These are phyloP conservation scores for Diversispora epigaea DNA, from an alignment of 192 early-diverging fungal genomes.

Conservation along the genomic window DNA sequence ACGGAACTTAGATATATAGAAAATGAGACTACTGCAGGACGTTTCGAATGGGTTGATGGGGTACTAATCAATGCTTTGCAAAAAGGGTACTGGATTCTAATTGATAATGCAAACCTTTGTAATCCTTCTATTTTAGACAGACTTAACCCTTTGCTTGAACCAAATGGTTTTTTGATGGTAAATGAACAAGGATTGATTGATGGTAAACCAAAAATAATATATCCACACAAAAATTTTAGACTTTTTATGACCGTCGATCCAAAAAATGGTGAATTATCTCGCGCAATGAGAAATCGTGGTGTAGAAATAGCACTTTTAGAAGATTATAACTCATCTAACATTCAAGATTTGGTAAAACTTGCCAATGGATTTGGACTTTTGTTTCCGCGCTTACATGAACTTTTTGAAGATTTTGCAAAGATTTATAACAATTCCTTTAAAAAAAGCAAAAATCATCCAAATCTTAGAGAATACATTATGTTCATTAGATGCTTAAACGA, in stretches of 20 bases:
- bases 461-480: conserved; percentile 49
- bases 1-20: conserved; percentile 46
- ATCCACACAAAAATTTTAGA: conserved; percentile 86
- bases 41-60: conserved; percentile 98
- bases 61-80: conserved; percentile 86
- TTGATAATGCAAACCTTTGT: conserved; percentile 96
- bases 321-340: conserved; percentile 49
- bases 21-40: conserved; percentile 61
- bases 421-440: conserved; percentile 36
- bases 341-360: conserved; percentile 49
- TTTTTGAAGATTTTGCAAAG: conserved; percentile 46
- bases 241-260: conserved; percentile 97
- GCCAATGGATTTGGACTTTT: conserved; percentile 50
- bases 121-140: conserved; percentile 93
- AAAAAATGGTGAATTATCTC: conserved; percentile 85
- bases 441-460: conserved; percentile 37
- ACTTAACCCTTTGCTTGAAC: conserved; percentile 90
- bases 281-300: conserved; percentile 97
- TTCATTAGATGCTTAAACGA: conserved; percentile 49
- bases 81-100: conserved; percentile 88
- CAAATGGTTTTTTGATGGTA: conserved; percentile 80
- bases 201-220: conserved; percentile 71
- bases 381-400: conserved; percentile 38
- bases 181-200: conserved; percentile 89
- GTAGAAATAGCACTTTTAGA: conserved; percentile 82